phyloP scores from a whole-genome alignment of 495 filamentous ascomycete genomes.

The Elasticomyces elasticus region DNA sequence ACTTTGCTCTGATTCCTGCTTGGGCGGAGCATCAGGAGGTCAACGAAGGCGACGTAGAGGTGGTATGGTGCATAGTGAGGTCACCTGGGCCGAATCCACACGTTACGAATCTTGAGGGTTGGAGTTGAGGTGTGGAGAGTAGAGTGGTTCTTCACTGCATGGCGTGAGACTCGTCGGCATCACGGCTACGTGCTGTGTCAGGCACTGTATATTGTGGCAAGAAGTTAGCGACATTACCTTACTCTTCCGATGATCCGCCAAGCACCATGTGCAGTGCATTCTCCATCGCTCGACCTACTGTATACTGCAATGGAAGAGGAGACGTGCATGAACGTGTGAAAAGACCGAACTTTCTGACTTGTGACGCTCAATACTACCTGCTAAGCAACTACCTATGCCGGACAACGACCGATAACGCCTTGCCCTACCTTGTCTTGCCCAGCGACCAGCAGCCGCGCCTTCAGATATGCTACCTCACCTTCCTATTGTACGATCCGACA shows the following conservation, averaged over 20 bases:
- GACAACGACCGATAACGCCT: background rate
- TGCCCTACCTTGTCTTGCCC: background rate
- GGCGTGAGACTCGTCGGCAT: too few relatives aligned
- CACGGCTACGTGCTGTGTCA: too few relatives aligned
- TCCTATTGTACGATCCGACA: background rate
- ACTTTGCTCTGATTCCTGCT: constrained; percentile 55
- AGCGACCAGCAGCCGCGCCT: background rate
- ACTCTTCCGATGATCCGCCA: too few relatives aligned
- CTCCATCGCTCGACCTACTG: too few relatives aligned
- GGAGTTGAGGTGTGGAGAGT: constrained; percentile 28
- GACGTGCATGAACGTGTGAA: too few relatives aligned
- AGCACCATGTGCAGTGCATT: too few relatives aligned
- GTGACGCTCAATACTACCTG: background rate
- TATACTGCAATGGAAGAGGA: too few relatives aligned
- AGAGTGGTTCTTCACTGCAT: background rate
- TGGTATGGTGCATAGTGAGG: constrained; percentile 51
- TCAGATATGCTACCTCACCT: background rate
- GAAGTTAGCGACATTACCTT: too few relatives aligned
- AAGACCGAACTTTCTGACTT: background rate
- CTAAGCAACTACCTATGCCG: background rate
- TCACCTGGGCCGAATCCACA: constrained; percentile 44
- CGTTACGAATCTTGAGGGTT: constrained; percentile 48
- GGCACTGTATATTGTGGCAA: too few relatives aligned
- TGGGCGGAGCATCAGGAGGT: constrained; percentile 57
- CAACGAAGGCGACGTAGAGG: constrained; percentile 51